phyloP scores from a whole-genome alignment of 345 rosid genomes.

The rapeseed (Brassica napus) region Da-Ae NC_063448.1:9063501-9064000 shows the following conservation, averaged over 20 bases:
- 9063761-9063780: not conserved
- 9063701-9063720: not conserved
- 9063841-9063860: slow-evolving; percentile 42
- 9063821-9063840: slow-evolving; percentile 37
- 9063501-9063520: no score
- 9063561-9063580: no score
- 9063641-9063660: no score
- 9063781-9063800: slow-evolving; percentile 12
- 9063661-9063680: no score
- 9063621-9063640: no score
- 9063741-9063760: not conserved
- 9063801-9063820: slow-evolving; percentile 25
- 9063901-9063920: slow-evolving; percentile 33
- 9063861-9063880: slow-evolving; percentile 23
- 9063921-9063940: slow-evolving; percentile 15
- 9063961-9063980: slow-evolving; percentile 13
- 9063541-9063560: no score
- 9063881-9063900: slow-evolving; percentile 25
- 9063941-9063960: not conserved
- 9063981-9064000: slow-evolving; percentile 34
- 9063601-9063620: no score
- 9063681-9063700: not conserved
- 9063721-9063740: slow-evolving; percentile 6
- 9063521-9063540: no score
- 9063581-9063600: no score